Base-by-base conservation (phyloP, 495 filamentous ascomycete species). In the Cercophora samala region DNA sequence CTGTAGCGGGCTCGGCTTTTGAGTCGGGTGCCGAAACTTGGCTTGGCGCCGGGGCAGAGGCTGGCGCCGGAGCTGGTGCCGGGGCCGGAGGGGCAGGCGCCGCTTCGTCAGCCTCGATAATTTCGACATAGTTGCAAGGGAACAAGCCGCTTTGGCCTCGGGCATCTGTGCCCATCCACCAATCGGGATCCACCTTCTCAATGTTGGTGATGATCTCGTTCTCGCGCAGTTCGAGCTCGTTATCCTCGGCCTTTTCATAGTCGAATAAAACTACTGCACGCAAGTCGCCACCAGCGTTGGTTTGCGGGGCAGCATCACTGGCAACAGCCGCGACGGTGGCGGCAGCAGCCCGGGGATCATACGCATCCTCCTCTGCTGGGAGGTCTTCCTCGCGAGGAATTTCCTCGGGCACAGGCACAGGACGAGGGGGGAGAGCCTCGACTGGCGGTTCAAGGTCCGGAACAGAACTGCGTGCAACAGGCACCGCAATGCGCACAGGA, bases 241-340 rank as follows among this genome's bases (percentile, higher is more conserved):
- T 99, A 64, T 96, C 92, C 77, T 99, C 95, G 3, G 91, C 93
- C 75, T 93, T 97, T 67, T 97, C 93, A 70, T 99, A 99, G 73
- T 99, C 96, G 76, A 92, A 99, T 68, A 96, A 90, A 58, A 93
- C 84, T 37, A 96, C 63, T 3, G 95, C 95, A 29, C 86, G 86
- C 69, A 87, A 86, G 63, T 88, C 91, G 13, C 81, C 80, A 9
- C 70, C 70, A 22, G 69, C 70, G 51, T 60, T 61, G 42, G 73
- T 72, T 19, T 77, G 75, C 2, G 37, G 37, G 2, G 54, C 58
- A 3, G 68, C 65, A 2, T 18, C 55, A 54, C 60, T 52, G 17
- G 64, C 67, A 17, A 62, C 63, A 25, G 67, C 72, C 22, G 81
- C 84, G 18, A 85, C 83, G 24, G 84, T 85, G 32, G 83, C 79